These are phyloP conservation scores for Proliferodiscus dingleyae DNA, from an alignment of 2,329 filamentous ascomycete genomes.

Conservation along the genomic window DNA sequence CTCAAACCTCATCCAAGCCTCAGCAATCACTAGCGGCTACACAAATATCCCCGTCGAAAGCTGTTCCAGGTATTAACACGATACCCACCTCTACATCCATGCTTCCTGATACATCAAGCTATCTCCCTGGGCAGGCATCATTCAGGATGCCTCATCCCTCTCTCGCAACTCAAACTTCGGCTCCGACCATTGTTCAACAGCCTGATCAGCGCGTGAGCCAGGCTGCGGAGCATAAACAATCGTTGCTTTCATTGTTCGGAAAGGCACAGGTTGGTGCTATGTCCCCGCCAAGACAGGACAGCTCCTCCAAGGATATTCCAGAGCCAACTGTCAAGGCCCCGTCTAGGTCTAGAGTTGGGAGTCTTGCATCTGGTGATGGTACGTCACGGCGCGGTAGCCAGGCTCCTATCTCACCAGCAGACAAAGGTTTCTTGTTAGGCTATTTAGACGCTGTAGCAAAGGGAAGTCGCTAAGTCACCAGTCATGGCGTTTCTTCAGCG, in stretches of 20 bases:
- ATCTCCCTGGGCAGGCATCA: neutral
- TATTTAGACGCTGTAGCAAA: slow-evolving; percentile 56
- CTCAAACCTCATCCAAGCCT: slow-evolving; percentile 33
- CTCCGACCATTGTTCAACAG: neutral
- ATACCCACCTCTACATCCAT: neutral
- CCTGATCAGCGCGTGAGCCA: slow-evolving; percentile 37
- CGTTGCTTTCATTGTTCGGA: slow-evolving; percentile 33
- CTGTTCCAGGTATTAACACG: neutral
- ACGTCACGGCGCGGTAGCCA: slow-evolving; percentile 42
- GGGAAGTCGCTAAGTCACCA: slow-evolving; percentile 6
- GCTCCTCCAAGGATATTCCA: slow-evolving; percentile 6
- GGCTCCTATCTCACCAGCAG: slow-evolving; percentile 59
- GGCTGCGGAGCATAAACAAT: slow-evolving; percentile 41
- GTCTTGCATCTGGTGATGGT: slow-evolving; percentile 25
- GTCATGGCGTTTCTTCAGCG: no score
- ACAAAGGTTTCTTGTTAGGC: slow-evolving; percentile 71
- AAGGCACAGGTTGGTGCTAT: slow-evolving; percentile 14
- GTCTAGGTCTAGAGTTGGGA: slow-evolving; percentile 28
- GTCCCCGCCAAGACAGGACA: slow-evolving; percentile 8
- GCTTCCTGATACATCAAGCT: neutral
- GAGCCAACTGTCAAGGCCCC: slow-evolving; percentile 13
- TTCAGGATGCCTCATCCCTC: neutral
- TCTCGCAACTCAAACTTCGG: neutral
- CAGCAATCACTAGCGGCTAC: slow-evolving; percentile 13
- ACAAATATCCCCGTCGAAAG: neutral